Percentiles rank a stretch among this genome's conserved stretches.
Evolutionary conservation across 495 filamentous ascomycete genomes (phyloP).

Genomic region (Lasiosphaeria ovina): DNA sequence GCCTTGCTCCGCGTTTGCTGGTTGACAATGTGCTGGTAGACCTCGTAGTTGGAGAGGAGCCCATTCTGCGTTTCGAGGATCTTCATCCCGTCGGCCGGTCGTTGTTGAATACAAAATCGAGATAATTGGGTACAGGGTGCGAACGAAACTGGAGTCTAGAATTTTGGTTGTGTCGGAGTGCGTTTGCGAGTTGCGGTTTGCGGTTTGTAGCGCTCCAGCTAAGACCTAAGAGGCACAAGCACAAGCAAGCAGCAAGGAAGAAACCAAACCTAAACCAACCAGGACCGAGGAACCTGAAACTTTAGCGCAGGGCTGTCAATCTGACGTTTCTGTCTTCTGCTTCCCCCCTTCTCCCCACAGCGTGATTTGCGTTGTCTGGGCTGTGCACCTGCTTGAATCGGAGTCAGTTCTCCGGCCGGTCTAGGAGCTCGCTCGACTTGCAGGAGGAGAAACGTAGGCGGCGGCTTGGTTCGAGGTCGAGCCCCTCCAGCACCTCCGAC

Average conservation of each 20-base stretch:
- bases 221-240: too few relatives aligned
- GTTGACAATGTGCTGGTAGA: slow-evolving; percentile 46
- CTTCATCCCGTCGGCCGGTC: slow-evolving; percentile 38
- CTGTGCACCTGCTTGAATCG: too few relatives aligned
- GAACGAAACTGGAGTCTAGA: too few relatives aligned
- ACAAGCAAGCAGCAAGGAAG: too few relatives aligned
- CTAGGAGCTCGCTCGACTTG: background rate
- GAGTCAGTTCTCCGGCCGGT: background rate
- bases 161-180: too few relatives aligned
- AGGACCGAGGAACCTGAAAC: background rate
- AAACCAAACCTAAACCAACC: background rate
- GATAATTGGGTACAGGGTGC: too few relatives aligned
- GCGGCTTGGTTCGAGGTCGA: background rate
- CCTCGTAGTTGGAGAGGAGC: slow-evolving; percentile 49
- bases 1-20: slow-evolving; percentile 37
- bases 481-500: slow-evolving; percentile 14
- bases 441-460: background rate
- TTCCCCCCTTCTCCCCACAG: background rate
- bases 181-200: too few relatives aligned
- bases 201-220: too few relatives aligned
- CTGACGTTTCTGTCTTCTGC: background rate
- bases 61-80: slow-evolving; percentile 47
- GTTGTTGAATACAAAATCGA: background rate
- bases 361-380: too few relatives aligned
- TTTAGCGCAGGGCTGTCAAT: background rate